Evolutionary conservation across 1,284 basidiomycete species (phyloP).

Genomic region (Boletellus dicymbophilus): DNA sequence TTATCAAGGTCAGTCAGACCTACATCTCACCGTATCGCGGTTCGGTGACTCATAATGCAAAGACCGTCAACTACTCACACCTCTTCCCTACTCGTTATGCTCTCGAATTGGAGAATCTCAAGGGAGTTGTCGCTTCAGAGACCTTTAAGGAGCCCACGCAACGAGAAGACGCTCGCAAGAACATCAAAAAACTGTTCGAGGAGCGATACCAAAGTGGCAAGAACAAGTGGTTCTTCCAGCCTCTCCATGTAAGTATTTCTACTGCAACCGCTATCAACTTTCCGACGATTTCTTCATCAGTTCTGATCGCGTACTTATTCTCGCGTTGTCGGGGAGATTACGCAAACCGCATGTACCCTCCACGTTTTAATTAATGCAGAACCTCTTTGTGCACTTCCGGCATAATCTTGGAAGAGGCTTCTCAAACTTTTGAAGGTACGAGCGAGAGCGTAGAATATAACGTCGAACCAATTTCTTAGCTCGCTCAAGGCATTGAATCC

Average conservation of each 20-base stretch:
- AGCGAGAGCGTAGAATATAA: no score
- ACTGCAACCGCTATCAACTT: not conserved
- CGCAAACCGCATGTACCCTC: constrained; percentile 33
- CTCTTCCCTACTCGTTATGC: constrained; percentile 98
- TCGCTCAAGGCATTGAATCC: no score
- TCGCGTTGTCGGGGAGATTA: constrained; percentile 14
- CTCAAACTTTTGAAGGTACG: not conserved
- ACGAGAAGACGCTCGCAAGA: constrained; percentile 93
- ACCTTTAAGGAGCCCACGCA: constrained; percentile 96
- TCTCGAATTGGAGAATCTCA: constrained; percentile 91
- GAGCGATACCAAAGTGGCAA: constrained; percentile 89
- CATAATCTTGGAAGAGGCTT: not conserved
- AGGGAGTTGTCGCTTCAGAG: constrained; percentile 79
- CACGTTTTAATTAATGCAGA: constrained; percentile 31
- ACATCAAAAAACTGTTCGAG: constrained; percentile 93
- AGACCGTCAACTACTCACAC: constrained; percentile 96
- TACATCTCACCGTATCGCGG: not conserved
- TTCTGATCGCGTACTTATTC: constrained; percentile 27
- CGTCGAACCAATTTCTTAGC: no score
- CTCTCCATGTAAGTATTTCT: constrained; percentile 63
- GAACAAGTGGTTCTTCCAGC: constrained; percentile 95
- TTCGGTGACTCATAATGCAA: not conserved
- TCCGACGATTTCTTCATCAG: constrained; percentile 15
- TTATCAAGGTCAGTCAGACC: constrained; percentile 83
- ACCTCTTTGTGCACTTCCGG: constrained; percentile 16